Evolutionary conservation across 495 filamentous ascomycete species (phyloP), one percentile per base, ranked within the genome.

Genomic region (Penicillium nucicola): DNA sequence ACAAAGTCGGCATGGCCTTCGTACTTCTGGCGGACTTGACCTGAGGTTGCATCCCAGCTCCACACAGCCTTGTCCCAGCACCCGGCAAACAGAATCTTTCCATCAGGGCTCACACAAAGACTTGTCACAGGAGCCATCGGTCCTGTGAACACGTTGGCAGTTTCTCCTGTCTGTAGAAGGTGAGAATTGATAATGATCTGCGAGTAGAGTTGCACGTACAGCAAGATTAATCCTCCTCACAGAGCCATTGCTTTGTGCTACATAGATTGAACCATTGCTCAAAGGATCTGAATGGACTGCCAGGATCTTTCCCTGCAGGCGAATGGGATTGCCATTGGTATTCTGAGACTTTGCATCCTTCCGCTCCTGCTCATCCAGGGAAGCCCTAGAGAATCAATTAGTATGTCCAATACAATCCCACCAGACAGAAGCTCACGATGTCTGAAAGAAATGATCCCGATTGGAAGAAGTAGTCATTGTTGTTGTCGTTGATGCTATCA

Each of bases 51-150:
- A 55, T 86, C 77, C 88, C 88, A 96, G 28, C 88, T 87, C 83
- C 85, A 96, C 35, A 97, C 79, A 18, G 77, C 74, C 67, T 95
- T 96, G 73, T 98, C 91, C 93, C 93, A 98, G 53, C 85, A 89
- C 19, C 90, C 91, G 22, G 88, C 89, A 66, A 90, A 97, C 40
- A 97, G 54, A 1, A 78, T 81, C 18, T 71, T 71, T 34, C 72
- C 75, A 42, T 72, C 70, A 1, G 81, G 75, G 23, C 85, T 84
- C 25, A 96, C 72, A 22, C 85, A 84, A 40, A 97, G 64, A 55
- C 84, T 87, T 18, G 89, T 90, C 18, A 95, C 64, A 1, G 93
- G 93, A 11, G 90, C 84, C 22, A 77, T 79, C 13, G 90, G 90
- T 10, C 88, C 91, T 64, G 80, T 81, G 64, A 81, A 92, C 5